phyloP scores from a whole-genome alignment of 192 early-diverging fungal species.

The Ramicandelaber brevisporus region DNA sequence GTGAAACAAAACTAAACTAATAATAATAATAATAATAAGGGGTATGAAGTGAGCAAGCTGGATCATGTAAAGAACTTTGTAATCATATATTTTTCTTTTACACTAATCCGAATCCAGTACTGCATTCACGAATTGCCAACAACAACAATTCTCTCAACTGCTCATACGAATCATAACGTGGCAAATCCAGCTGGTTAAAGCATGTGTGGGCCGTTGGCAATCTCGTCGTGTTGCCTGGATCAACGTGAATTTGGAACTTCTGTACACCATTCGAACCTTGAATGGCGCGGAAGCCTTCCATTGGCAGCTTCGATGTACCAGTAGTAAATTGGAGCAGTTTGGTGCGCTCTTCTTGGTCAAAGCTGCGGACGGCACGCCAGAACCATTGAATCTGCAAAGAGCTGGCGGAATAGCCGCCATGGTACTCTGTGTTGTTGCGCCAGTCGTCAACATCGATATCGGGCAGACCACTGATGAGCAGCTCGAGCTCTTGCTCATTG shows the following conservation, averaged over 20 bases:
- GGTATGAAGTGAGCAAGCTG: not conserved
- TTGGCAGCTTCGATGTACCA: conserved; percentile 91
- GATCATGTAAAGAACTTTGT: conserved; percentile 1
- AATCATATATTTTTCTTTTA: conserved; percentile 9
- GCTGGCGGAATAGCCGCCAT: conserved; percentile 59
- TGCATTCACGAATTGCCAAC: conserved; percentile 75
- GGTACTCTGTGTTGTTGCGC: conserved; percentile 96
- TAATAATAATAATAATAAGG: not conserved
- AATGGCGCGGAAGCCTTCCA: conserved; percentile 77
- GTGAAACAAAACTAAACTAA: not conserved
- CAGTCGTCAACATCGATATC: conserved; percentile 99
- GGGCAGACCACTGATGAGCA: conserved; percentile 91
- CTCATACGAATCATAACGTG: conserved; percentile 80
- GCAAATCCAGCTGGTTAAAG: conserved; percentile 96
- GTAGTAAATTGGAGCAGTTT: conserved; percentile 96
- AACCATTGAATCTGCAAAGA: conserved; percentile 94
- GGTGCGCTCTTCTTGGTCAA: conserved; percentile 91
- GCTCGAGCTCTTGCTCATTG: conserved; percentile 96
- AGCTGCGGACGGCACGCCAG: conserved; percentile 92
- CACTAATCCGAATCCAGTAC: conserved; percentile 73
- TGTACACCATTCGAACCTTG: conserved; percentile 86
- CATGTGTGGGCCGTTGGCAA: conserved; percentile 95
- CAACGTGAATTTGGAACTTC: conserved; percentile 98
- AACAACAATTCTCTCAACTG: conserved; percentile 53
- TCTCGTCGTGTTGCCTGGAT: conserved; percentile 60